Base-by-base conservation (phyloP, 2,329 filamentous ascomycete species). In the Akanthomyces uredinophilus region DNA sequence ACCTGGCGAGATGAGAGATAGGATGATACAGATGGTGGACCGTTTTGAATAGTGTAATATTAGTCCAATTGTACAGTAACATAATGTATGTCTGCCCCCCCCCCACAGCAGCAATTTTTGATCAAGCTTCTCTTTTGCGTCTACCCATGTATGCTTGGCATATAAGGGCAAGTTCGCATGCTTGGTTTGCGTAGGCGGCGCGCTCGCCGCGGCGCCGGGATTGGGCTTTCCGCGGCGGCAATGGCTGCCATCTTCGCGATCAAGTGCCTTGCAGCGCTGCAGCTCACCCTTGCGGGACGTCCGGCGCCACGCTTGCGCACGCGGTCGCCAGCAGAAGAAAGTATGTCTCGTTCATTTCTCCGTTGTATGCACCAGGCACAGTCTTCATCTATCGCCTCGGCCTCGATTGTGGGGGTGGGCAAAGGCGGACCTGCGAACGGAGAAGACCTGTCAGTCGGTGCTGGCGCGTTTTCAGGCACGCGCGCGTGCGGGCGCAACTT, bases 21-120 rank as follows among this genome's bases (percentile, higher is more conserved):
- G 76, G 67, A 76, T 86, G 68, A 75, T 73, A 65, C 67, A 71
- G 46, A 79, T 79, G 72, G 78, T 78, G 62, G 77, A 78, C 62
- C 74, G 74, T 56, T 84, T 82, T 67, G 72, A 81, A 67, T 85
- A 77, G 68, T 62, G 60, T 57, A 62, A 37, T 44, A 52, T n/a
- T 57, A 57, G 29, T 61, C 53, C 43, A 56, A 29, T 50, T 50
- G 52, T 55, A 55, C 35, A 56, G 13, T 37, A 43, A 29, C 27
- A 13, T 11, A 20, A 29, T 50, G 27, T 22, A 29, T 46, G 16
- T 35, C 35, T 29, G 32, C 27, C 29, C 13, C 18, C 13, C 18
- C 32, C 16, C 5, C 13, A 18, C 37, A 32, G 57, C 57, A 39
- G 20, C 8, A n/a, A 14, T 6, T 35, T 2, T 44, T 22, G 37